Conservation (phyloP, 495 filamentous ascomycete genomes). For the Hypoxylon cercidicola region DNA sequence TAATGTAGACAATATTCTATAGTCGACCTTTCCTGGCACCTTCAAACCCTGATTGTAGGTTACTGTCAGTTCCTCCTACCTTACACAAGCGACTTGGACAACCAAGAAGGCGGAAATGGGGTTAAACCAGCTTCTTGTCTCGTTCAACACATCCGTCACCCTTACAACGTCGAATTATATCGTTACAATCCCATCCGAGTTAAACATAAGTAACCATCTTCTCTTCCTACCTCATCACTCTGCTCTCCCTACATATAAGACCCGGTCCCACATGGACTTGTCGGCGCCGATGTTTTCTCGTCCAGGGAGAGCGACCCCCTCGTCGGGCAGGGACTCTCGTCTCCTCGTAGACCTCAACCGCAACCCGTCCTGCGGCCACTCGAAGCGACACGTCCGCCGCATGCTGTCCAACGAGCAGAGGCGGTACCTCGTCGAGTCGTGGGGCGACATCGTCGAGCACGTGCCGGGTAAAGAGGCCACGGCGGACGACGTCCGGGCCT, state of each 20-base stretch:
- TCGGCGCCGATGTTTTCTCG: too few relatives aligned
- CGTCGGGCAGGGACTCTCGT: background rate
- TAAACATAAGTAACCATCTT: background rate
- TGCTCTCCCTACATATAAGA: slow-evolving; percentile 6
- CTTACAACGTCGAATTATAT: background rate
- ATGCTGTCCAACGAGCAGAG: slow-evolving; percentile 32
- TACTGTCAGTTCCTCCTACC: too few relatives aligned
- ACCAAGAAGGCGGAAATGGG: too few relatives aligned
- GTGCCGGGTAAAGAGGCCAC: slow-evolving; percentile 34
- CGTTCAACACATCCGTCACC: background rate
- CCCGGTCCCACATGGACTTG: too few relatives aligned
- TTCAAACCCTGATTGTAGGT: too few relatives aligned
- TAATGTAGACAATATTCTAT: too few relatives aligned
- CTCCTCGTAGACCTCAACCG: slow-evolving; percentile 1
- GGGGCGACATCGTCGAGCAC: slow-evolving; percentile 35
- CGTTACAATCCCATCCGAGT: background rate
- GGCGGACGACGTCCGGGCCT: slow-evolving; percentile 33
- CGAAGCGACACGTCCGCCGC: slow-evolving; percentile 18
- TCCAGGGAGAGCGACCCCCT: too few relatives aligned
- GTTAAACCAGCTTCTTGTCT: too few relatives aligned
- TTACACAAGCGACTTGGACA: too few relatives aligned
- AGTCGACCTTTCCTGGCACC: too few relatives aligned
- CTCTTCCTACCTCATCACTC: background rate
- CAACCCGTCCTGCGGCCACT: slow-evolving; percentile 23
- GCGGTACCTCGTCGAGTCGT: slow-evolving; percentile 36